Percentiles rank a stretch among this genome's conserved stretches.
Conservation (phyloP, 768 basidiomycete species). For the Postia placenta region DNA sequence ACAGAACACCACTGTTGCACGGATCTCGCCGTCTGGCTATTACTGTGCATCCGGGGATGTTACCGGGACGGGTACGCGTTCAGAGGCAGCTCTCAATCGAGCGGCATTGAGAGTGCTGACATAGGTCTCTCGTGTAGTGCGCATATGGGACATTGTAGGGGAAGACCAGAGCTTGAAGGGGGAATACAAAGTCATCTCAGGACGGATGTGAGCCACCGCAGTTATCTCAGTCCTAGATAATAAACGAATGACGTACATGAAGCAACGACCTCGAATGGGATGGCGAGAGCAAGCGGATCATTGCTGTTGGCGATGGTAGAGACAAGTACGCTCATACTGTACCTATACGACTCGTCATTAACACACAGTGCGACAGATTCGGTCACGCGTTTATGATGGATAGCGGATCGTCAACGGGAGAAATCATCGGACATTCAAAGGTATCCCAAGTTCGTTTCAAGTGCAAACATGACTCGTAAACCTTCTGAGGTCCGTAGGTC, state of each 20-base stretch:
- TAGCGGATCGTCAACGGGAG: constrained; percentile 78
- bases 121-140: no score
- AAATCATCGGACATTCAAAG: constrained; percentile 88
- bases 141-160: constrained; percentile 90
- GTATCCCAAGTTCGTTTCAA: no score
- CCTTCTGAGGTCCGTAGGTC: constrained; percentile 43
- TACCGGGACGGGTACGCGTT: constrained; percentile 62
- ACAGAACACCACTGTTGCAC: constrained; percentile 81
- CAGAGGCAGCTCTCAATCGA: no score
- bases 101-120: no score
- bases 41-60: constrained; percentile 92
- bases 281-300: constrained; percentile 92
- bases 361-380: constrained; percentile 43
- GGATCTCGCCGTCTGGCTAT: constrained; percentile 89
- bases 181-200: constrained; percentile 71
- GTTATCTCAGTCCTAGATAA: no score
- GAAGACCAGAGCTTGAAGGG: constrained; percentile 79
- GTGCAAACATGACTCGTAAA: not conserved
- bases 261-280: constrained; percentile 97
- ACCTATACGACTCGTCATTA: not conserved
- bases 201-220: constrained; percentile 71
- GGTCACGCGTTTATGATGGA: constrained; percentile 83
- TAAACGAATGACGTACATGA: not conserved
- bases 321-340: constrained; percentile 56
- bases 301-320: constrained; percentile 87